Evolutionary conservation across 2,329 filamentous ascomycete genomes (phyloP).

Genomic region (Penicillium polonicum): DNA sequence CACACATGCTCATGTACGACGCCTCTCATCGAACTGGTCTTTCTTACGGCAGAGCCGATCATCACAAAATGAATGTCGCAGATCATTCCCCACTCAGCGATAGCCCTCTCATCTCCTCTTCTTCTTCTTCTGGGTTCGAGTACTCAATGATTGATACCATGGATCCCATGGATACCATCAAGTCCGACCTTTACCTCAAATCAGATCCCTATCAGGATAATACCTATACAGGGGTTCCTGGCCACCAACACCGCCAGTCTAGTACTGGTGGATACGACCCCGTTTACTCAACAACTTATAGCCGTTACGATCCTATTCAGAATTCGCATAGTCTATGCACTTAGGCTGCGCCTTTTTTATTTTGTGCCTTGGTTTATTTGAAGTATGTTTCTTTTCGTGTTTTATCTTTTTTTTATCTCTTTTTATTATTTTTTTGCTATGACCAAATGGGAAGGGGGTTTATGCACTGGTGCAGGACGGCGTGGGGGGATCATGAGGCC

Average conservation of each 20-base stretch:
- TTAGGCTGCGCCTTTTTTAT: slow-evolving; percentile 16
- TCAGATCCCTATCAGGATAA: slow-evolving; percentile 37
- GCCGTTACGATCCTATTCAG: slow-evolving; percentile 35
- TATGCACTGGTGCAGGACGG: slow-evolving; percentile 41
- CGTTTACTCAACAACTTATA: slow-evolving; percentile 32
- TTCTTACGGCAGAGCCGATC: slow-evolving; percentile 36
- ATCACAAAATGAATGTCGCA: slow-evolving; percentile 36
- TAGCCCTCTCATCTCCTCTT: slow-evolving; percentile 41
- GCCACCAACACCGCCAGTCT: slow-evolving; percentile 26
- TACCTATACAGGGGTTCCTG: slow-evolving; percentile 25
- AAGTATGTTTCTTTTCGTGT: slow-evolving; percentile 6
- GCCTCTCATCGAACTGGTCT: slow-evolving; percentile 31
- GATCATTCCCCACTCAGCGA: slow-evolving; percentile 41
- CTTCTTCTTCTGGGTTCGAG: slow-evolving; percentile 41
- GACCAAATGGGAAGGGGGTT: slow-evolving; percentile 26
- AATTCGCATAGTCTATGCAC: slow-evolving; percentile 38
- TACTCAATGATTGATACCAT: slow-evolving; percentile 41
- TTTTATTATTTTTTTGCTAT: slow-evolving; percentile 11
- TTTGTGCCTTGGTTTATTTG: neutral
- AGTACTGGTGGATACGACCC: slow-evolving; percentile 33
- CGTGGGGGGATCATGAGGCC: slow-evolving; percentile 28
- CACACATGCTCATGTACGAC: slow-evolving; percentile 39
- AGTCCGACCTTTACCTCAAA: slow-evolving; percentile 27
- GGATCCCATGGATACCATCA: slow-evolving; percentile 41
- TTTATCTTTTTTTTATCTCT: slow-evolving; percentile 6